Percentiles rank a stretch among this genome's conserved stretches.
Conservation (phyloP, 2,329 filamentous ascomycete genomes). For the Paraconiothyrium sp. region DNA sequence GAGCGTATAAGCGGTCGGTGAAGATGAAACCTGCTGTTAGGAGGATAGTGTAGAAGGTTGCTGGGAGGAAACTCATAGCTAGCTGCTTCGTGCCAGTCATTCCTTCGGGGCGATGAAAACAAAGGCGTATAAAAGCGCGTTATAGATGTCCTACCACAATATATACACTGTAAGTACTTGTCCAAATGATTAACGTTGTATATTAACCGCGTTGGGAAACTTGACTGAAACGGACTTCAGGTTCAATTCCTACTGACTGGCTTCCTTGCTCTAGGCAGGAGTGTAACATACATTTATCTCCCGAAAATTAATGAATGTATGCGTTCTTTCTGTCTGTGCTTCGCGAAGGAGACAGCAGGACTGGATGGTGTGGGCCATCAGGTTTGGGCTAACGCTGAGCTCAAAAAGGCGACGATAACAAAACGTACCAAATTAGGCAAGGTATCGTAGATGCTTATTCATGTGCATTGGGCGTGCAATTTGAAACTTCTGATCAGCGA, state of each 20-base stretch:
- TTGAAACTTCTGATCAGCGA: no score
- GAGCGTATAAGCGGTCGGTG: conserved; percentile 2
- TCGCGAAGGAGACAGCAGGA: neutral
- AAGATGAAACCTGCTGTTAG: neutral
- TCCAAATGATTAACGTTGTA: neutral
- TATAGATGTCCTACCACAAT: neutral
- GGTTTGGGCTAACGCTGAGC: neutral
- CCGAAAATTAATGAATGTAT: neutral
- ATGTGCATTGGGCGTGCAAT: neutral
- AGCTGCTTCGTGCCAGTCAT: neutral
- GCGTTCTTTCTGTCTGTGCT: neutral
- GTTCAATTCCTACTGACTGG: neutral
- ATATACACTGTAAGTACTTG: neutral
- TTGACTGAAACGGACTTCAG: neutral
- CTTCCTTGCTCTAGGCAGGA: neutral
- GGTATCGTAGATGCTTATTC: neutral
- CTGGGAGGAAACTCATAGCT: neutral
- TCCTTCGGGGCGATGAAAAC: neutral
- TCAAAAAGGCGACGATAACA: neutral
- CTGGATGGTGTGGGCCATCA: neutral
- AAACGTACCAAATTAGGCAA: neutral
- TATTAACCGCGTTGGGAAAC: neutral
- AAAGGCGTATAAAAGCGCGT: neutral
- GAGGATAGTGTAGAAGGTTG: neutral
- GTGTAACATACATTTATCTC: neutral